Evolutionary conservation across 2,329 filamentous ascomycete genomes (phyloP), one percentile per base, ranked within the genome.

Genomic region (Myriosclerotinia scirpicola): DNA sequence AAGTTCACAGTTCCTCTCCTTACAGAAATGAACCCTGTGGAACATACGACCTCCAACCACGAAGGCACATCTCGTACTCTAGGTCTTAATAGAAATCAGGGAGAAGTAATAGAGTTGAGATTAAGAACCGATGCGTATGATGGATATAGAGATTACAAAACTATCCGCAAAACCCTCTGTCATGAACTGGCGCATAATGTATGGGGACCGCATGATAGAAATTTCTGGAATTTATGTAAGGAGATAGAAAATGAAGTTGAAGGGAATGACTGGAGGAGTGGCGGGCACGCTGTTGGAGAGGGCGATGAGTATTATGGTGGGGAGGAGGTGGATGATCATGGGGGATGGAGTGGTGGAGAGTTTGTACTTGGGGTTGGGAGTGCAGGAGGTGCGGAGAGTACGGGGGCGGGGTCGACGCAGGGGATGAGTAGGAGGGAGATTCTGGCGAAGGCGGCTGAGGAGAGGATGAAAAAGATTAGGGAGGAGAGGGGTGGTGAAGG

Each of bases 181-280:
- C 95, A 99, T 79, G 95, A 99, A 80, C 82, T 99, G 22, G 90
- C 93, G 71, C 95, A 99, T 78, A 97, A 97, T 73, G 91, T 97
- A 12, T 89, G 90, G 79, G 83, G 90, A 0, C 87, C 90, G 0
- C 95, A 99, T 77, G 93, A 98, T 78, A 82, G 87, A 22, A 81
- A 90, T 56, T 99, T 99, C 75, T 98, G 95, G 94, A 86, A 92
- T 64, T 78, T 99, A 73, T 97, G 91, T 71, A 88, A 88, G 72
- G 84, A 90, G 80, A 96, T 97, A 74, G 93, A 98, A 81, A 83
- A 84, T 61, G 94, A 97, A 81, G 94, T 97, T 3, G 89, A 90
- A 67, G 81, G 80, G 59, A 90, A 85, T 20, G 93, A 97, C 80
- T 96, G 91, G 88, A 89, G 83, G 74, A 83, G 83, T 34, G 87